Conservation (phyloP, 495 filamentous ascomycete species). For the Astrocystis sublimbata region DNA sequence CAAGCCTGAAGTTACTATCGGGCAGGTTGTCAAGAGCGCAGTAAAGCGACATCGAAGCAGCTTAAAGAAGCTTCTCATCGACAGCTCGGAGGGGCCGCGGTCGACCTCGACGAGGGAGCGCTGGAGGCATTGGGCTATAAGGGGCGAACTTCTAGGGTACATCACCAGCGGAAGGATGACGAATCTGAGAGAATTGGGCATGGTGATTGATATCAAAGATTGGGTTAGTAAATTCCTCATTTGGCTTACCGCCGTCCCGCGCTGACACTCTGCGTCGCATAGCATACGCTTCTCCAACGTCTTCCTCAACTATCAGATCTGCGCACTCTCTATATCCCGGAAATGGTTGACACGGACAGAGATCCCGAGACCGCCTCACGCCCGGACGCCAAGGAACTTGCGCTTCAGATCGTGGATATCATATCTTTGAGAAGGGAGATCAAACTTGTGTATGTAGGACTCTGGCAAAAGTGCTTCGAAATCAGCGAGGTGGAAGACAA, state of each 20-base stretch:
- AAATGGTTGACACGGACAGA: slow-evolving; percentile 55
- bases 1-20: slow-evolving; percentile 61
- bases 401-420: slow-evolving; percentile 79
- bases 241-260: not conserved
- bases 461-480: slow-evolving; percentile 82
- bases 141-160: slow-evolving; percentile 42
- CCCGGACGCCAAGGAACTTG: slow-evolving; percentile 69
- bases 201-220: slow-evolving; percentile 77
- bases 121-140: slow-evolving; percentile 70
- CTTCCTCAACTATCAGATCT: slow-evolving; percentile 76
- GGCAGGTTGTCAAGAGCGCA: slow-evolving; percentile 72
- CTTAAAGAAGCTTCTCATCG: slow-evolving; percentile 75
- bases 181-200: slow-evolving; percentile 71
- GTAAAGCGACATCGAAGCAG: slow-evolving; percentile 72
- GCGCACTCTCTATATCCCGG: slow-evolving; percentile 74
- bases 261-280: slow-evolving; percentile 13
- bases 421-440: slow-evolving; percentile 85
- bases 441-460: slow-evolving; percentile 80
- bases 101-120: slow-evolving; percentile 30
- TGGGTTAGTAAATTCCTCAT: slow-evolving; percentile 65
- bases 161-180: slow-evolving; percentile 83
- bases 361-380: slow-evolving; percentile 38
- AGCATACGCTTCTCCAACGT: slow-evolving; percentile 88
- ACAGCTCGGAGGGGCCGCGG: slow-evolving; percentile 59
- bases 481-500: slow-evolving; percentile 68